These are phyloP conservation scores for Chlamydomonas sp. DNA, from an alignment of 139 green algal species.

Conservation along the genomic window DNA sequence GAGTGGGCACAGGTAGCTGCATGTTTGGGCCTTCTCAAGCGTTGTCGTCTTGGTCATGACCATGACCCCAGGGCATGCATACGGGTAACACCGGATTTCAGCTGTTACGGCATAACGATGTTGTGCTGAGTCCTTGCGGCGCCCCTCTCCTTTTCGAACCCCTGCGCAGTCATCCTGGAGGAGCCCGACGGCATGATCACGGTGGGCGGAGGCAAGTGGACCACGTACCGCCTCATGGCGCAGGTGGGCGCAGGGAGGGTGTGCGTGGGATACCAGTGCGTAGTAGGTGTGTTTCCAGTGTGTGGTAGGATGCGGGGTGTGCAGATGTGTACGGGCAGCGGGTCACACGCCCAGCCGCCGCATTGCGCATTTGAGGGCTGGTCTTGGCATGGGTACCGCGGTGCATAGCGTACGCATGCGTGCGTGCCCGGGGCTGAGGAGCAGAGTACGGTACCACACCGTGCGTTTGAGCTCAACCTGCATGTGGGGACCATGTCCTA, in stretches of 20 bases:
- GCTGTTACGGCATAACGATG: not conserved
- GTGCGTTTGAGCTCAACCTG: too few relatives aligned
- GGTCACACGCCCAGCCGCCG: too few relatives aligned
- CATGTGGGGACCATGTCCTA: too few relatives aligned
- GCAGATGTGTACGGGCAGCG: too few relatives aligned
- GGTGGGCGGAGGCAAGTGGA: slow-evolving; percentile 94
- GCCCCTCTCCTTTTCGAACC: not conserved
- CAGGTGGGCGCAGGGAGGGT: slow-evolving; percentile 64
- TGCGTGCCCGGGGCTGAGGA: too few relatives aligned
- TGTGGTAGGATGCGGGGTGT: too few relatives aligned
- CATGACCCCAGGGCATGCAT: not conserved
- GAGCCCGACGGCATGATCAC: slow-evolving; percentile 91
- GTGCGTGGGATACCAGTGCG: slow-evolving; percentile 8
- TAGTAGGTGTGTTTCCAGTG: not conserved
- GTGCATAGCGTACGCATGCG: too few relatives aligned
- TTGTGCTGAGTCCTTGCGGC: not conserved
- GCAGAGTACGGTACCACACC: too few relatives aligned
- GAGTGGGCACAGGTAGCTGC: not conserved
- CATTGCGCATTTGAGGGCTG: too few relatives aligned
- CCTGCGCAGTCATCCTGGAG: slow-evolving; percentile 73
- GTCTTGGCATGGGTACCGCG: too few relatives aligned
- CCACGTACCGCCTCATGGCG: slow-evolving; percentile 96
- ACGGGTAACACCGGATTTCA: too few relatives aligned
- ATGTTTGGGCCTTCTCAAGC: not conserved
- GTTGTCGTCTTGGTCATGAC: not conserved